Evolutionary conservation across 148 eudicot species (phyloP), one percentile per base, ranked within the genome.

Genomic region (Rhododendron simsii): DNA sequence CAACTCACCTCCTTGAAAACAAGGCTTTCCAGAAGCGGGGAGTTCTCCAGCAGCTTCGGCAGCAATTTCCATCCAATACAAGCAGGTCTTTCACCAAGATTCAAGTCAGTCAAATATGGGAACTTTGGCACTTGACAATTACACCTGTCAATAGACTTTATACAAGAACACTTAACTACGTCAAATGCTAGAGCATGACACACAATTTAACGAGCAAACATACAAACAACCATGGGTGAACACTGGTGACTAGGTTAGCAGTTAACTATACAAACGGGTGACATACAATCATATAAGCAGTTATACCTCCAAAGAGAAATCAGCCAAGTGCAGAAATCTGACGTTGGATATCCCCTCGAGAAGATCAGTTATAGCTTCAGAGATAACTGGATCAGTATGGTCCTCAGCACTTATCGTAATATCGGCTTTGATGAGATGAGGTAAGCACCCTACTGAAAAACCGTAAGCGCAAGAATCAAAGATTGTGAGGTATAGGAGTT

Each of bases 391-490:
- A 15, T 45, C 16, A 1, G 0, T 18, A 3, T 2, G 4, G 1
- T 9, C 3, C 8, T 51, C 9, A 45, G 48, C 48, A 45, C 0
- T 7, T 45, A 45, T 45, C 11, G 10, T 7, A 26, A 76, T 21
- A 16, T 69, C 41, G 20, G 89, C 91, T 76, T 45, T 82, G 6
- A 41, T 78, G 41, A 87, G 87, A 53, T 55, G 74, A 81, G 45
- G 6, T 39, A 81, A 39, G 41, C 77, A 47, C 51, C 80, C 26
- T 15, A 86, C 1, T 12, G 14, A 16, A 81, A 86, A 84, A 12
- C 45, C 20, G 2, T 30, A 0, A n/a, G 80, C 45, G 7, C 50
- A 3, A 50, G n/a, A 9, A 55, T 23, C 61, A 13, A 30, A 4
- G 37, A 77, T 75, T 4, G 13, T 2, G 28, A 86, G 78, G 79